Evolutionary conservation across 495 filamentous ascomycete species (phyloP).

Genomic region (Pyronema omphalodes): DNA sequence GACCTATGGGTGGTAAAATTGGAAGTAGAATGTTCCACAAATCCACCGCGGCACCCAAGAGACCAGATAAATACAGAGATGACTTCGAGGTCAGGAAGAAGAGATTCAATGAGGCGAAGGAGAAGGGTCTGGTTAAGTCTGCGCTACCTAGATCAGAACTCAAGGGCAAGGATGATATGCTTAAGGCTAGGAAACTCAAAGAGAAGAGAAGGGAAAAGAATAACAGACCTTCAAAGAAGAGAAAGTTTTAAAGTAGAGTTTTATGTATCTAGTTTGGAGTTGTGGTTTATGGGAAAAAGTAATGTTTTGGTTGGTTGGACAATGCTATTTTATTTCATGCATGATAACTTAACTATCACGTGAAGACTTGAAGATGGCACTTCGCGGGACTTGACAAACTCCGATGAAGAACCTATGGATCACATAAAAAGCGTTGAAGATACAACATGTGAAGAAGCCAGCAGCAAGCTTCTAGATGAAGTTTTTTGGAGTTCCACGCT

Average conservation of each 20-base stretch:
- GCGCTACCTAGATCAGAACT: constrained; percentile 57
- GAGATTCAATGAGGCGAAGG: constrained; percentile 67
- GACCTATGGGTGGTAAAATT: constrained; percentile 33
- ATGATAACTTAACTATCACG: too few relatives aligned
- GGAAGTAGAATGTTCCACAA: constrained; percentile 38
- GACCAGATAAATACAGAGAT: constrained; percentile 71
- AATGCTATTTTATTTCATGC: too few relatives aligned
- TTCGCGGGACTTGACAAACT: too few relatives aligned
- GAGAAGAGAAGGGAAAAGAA: constrained; percentile 75
- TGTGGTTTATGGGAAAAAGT: background rate
- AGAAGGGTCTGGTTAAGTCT: constrained; percentile 56
- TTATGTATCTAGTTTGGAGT: background rate
- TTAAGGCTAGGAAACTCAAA: constrained; percentile 56
- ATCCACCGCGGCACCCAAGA: constrained; percentile 70
- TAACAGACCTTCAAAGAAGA: constrained; percentile 58
- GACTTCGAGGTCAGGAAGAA: constrained; percentile 85
- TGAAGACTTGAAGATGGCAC: too few relatives aligned
- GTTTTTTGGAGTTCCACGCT: too few relatives aligned
- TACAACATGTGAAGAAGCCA: too few relatives aligned
- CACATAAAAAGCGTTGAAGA: too few relatives aligned
- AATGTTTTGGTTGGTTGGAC: too few relatives aligned
- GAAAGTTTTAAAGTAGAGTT: constrained; percentile 20
- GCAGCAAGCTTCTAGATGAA: too few relatives aligned
- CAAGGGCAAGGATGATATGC: constrained; percentile 63
- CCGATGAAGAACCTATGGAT: too few relatives aligned